Base-by-base conservation (phyloP, 2,329 filamentous ascomycete genomes). In the Colletotrichum sp. region DNA sequence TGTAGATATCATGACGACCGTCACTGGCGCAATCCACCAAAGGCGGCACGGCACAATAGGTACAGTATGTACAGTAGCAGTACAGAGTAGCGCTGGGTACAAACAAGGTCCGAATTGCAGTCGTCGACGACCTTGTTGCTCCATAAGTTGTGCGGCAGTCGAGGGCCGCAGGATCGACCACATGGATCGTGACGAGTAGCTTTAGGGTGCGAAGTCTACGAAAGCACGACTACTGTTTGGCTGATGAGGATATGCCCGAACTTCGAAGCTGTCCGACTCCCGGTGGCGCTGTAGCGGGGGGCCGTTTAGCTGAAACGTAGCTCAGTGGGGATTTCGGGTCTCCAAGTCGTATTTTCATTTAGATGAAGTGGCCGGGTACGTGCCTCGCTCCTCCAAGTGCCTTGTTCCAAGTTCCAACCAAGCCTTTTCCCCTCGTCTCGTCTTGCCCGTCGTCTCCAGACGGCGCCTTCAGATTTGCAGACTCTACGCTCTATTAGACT, bases 261-360 rank as follows among this genome's bases (percentile, higher is more conserved):
- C 30, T 25, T 34, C 12, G 18, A 64, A 34, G 73, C 71, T 70
- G 62, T 52, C 61, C 34, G 34, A 36, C 34, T 36, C 15, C 18
- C 68, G 52, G 71, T 75, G 75, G 71, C 75, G 76, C 68, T 70
- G 65, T 32, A 70, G 76, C 58, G 60, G 68, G 65, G 58, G 43
- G 36, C 60, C 56, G 66, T 77, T 58, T 77, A 77, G 67, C 65
- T 76, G 76, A 77, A 77, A 77, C 76, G 72, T 76, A 62, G 48
- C 27, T 18, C 36, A 6, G 65, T 70, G 66, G 71, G 48, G 36
- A 76, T 76, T 32, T 39, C 58, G 68, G 9, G 36, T 39, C 64
- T 56, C 43, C 30, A 66, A 32, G 67, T 66, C 67, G 39, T 71
- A 36, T 36, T 61, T 55, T 75, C 68, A 71, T 32, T 27, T 71